Conservation (phyloP, 2,329 filamentous ascomycete genomes). For the Diaporthe destruens region DNA sequence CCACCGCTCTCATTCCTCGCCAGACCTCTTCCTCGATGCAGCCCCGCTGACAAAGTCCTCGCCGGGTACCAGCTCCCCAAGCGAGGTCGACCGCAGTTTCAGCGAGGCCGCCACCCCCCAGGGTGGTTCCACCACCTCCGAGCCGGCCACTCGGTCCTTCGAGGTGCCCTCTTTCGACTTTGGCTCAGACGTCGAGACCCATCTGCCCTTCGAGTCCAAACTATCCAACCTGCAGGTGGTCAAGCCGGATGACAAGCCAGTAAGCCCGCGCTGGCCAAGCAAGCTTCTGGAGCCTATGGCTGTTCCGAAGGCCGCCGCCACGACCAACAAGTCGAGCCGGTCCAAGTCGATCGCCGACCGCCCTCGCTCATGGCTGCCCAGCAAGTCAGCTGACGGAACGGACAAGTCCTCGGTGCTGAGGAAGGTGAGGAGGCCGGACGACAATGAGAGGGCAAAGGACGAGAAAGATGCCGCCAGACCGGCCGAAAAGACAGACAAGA, state of each 20-base stretch:
- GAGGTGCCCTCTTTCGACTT: conserved; percentile 67
- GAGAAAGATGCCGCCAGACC: conserved; percentile 35
- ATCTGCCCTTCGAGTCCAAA: conserved; percentile 55
- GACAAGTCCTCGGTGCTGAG: conserved; percentile 50
- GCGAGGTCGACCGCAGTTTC: conserved; percentile 26
- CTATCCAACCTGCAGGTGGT: conserved; percentile 43
- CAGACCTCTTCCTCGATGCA: conserved; percentile 47
- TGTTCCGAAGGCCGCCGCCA: conserved; percentile 47
- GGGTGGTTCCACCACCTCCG: conserved; percentile 10
- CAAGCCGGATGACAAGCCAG: conserved; percentile 39
- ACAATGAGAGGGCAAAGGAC: conserved; percentile 25
- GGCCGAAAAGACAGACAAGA: conserved; percentile 45
- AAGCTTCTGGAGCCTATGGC: conserved; percentile 44
- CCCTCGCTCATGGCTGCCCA: conserved; percentile 65
- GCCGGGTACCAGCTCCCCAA: conserved; percentile 40
- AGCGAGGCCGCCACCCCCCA: conserved; percentile 31
- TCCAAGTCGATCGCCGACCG: conserved; percentile 62
- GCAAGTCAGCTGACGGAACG: conserved; percentile 51
- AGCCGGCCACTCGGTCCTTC: conserved; percentile 51
- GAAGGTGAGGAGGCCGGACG: conserved; percentile 44
- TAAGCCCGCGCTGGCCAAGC: conserved; percentile 38
- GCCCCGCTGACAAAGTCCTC: conserved; percentile 44
- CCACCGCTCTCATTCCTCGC: conserved; percentile 52
- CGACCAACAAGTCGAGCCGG: conserved; percentile 51
- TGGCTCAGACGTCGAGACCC: conserved; percentile 62